These are phyloP conservation scores for Fusarium devonianum DNA, from an alignment of 2,329 filamentous ascomycete species.

Conservation along the genomic window DNA sequence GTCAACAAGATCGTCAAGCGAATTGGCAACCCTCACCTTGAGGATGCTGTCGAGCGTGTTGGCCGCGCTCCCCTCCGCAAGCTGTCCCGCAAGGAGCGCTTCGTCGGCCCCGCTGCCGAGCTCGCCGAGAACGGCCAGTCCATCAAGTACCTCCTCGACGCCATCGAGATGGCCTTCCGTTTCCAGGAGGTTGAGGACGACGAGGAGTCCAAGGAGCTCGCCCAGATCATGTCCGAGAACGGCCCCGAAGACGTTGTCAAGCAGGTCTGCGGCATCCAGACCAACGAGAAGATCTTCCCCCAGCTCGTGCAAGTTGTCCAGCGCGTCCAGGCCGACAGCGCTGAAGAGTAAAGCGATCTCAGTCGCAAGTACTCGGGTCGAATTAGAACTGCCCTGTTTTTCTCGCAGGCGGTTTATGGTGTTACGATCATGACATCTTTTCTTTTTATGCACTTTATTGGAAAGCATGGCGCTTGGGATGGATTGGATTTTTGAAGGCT, in stretches of 20 bases:
- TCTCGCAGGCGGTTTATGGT: slow-evolving; percentile 30
- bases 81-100: slow-evolving; percentile 92
- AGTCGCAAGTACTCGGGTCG: not conserved
- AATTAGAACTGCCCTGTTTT: too few relatives aligned
- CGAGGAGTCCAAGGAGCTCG: slow-evolving; percentile 85
- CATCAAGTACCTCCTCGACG: slow-evolving; percentile 77
- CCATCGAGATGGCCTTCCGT: slow-evolving; percentile 88
- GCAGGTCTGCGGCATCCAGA: slow-evolving; percentile 82
- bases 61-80: slow-evolving; percentile 94
- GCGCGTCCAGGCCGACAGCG: slow-evolving; percentile 76
- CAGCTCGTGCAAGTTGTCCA: slow-evolving; percentile 79
- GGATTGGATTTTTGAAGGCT: slow-evolving; percentile 21
- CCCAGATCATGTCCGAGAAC: slow-evolving; percentile 81
- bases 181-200: slow-evolving; percentile 96
- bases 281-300: slow-evolving; percentile 77
- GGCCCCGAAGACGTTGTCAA: slow-evolving; percentile 76
- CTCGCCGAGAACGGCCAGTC: slow-evolving; percentile 82
- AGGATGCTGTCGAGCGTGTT: slow-evolving; percentile 93
- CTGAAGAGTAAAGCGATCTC: slow-evolving; percentile 51
- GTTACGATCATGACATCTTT: slow-evolving; percentile 36
- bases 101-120: slow-evolving; percentile 89
- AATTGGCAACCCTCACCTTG: slow-evolving; percentile 91
- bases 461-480: slow-evolving; percentile 40
- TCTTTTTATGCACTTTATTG: slow-evolving; percentile 21
- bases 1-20: slow-evolving; percentile 90